phyloP scores from a whole-genome alignment of 805 yeast species.

The Jamesozyma jinghongensis region DNA sequence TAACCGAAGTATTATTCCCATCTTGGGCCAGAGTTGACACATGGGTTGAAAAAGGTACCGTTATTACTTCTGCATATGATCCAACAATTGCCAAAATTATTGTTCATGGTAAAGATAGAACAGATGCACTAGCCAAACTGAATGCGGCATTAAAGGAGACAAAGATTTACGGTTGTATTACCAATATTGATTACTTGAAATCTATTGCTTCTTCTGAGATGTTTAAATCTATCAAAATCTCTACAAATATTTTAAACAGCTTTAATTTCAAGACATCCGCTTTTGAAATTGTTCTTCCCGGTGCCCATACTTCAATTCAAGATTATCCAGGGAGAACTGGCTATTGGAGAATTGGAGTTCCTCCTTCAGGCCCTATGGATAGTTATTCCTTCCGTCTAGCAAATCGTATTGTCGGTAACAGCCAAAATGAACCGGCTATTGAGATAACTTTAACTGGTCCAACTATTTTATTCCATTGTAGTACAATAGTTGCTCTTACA shows the following conservation, averaged over 20 bases:
- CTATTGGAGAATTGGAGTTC: conserved; percentile 69
- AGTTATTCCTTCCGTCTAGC: conserved; percentile 82
- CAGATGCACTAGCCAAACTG: conserved; percentile 70
- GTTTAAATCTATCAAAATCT: conserved; percentile 77
- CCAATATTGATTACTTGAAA: conserved; percentile 84
- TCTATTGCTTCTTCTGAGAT: conserved; percentile 74
- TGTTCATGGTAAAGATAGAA: conserved; percentile 85
- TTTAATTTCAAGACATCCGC: conserved; percentile 75
- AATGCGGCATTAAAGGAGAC: conserved; percentile 81
- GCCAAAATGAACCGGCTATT: conserved; percentile 72
- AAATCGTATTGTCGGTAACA: conserved; percentile 84
- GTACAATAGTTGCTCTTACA: conserved; percentile 67
- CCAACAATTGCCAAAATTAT: conserved; percentile 95
- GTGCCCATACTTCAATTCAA: conserved; percentile 93
- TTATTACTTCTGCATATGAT: conserved; percentile 85
- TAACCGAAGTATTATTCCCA: conserved; percentile 80
- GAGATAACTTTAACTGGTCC: conserved; percentile 90
- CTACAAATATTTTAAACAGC: conserved; percentile 79
- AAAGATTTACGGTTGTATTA: conserved; percentile 75
- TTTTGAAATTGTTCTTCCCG: conserved; percentile 77
- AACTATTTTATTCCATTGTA: conserved; percentile 71
- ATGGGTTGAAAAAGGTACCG: conserved; percentile 88
- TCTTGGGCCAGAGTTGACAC: conserved; percentile 88
- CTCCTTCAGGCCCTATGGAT: conserved; percentile 99
- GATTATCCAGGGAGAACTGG: conserved; percentile 89